Evolutionary conservation across 768 basidiomycete species (phyloP), one percentile per base, ranked within the genome.

Genomic region (Rhodotorula taiwanensis): DNA sequence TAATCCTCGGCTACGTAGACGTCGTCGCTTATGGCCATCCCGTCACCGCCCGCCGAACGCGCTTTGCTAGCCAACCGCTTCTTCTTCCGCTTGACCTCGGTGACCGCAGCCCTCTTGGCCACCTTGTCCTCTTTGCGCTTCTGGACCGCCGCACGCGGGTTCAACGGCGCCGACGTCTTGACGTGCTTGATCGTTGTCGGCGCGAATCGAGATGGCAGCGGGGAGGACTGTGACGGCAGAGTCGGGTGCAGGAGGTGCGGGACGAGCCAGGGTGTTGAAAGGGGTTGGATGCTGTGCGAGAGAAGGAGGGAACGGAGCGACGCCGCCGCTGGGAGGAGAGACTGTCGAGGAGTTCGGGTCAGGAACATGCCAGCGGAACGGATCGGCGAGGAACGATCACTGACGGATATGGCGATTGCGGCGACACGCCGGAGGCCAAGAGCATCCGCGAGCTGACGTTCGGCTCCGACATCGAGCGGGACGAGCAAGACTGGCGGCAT

Each of bases 161-260:
- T 86, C 70, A 82, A 84, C 3, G 89, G 89, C 6, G 84, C 83
- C 33, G 84, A 83, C 4, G 90, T 92, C 23, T 81, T 80, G 27
- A 90, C 73, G 67, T 89, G 88, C 72, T 91, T 93, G 68, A 90
- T 80, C 72, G 89, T 86, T 0, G 88, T 89, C 4, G 86, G 83
- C 45, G 86, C 76, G 30, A 85, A 66, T 53, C 18, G 48, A 6
- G 18, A 39, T n/a, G n/a, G 42, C 21, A n/a, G 58, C 53, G 56
- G n/a, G 25, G 62, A 60, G 21, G 63, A 71, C 43, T 58, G 61
- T 33, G 36, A 76, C 70, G 31, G 28, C 0, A 56, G 31, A 3
- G 41, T 47, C 39, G 48, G 63, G 49, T 55, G 33, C 28, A 61
- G 36, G 47, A 69, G 36, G 45, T 69, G 67, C 6, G 67, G 67